A percentile compares a stretch with the other conserved stretches of the same genome.
These are phyloP conservation scores for Linanthus parryae DNA, from an alignment of 148 eudicot species.

Conservation along the genomic window DNA sequence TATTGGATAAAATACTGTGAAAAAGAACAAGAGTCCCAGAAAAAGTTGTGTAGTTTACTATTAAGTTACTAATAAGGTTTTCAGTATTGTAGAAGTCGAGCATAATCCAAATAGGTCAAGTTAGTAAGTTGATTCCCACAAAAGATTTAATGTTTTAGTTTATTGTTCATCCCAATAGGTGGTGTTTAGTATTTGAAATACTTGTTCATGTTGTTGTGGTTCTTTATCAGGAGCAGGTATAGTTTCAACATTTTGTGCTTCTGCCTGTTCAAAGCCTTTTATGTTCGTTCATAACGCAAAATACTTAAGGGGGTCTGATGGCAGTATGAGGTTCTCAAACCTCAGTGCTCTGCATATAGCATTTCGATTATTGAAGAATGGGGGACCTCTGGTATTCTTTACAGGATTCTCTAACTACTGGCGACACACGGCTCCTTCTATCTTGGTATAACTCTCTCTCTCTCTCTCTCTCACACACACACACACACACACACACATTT, in stretches of 20 bases:
- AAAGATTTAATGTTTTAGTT: too few species aligned
- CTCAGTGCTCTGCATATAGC: background rate
- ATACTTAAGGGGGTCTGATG: background rate
- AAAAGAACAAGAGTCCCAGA: too few species aligned
- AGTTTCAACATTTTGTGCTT: background rate
- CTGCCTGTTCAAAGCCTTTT: background rate
- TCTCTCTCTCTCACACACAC: too few species aligned
- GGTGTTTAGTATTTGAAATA: too few species aligned
- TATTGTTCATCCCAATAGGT: too few species aligned
- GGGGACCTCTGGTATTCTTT: background rate
- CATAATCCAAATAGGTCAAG: too few species aligned
- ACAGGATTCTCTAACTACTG: background rate
- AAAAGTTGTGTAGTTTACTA: too few species aligned
- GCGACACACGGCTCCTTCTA: background rate
- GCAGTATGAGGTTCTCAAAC: background rate
- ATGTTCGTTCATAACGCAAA: background rate
- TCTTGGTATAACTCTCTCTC: background rate
- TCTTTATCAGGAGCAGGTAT: constrained; percentile 3
- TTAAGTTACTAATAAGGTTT: too few species aligned
- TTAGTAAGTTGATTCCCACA: too few species aligned
- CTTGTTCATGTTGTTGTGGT: background rate
- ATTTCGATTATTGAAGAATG: background rate
- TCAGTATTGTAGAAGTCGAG: too few species aligned
- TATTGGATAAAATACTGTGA: too few species aligned
- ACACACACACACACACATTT: too few species aligned